A percentile compares a stretch with the other conserved stretches of the same genome.
Evolutionary conservation across 331 rosid species (phyloP).

Genomic region (Acacia concinna): DNA sequence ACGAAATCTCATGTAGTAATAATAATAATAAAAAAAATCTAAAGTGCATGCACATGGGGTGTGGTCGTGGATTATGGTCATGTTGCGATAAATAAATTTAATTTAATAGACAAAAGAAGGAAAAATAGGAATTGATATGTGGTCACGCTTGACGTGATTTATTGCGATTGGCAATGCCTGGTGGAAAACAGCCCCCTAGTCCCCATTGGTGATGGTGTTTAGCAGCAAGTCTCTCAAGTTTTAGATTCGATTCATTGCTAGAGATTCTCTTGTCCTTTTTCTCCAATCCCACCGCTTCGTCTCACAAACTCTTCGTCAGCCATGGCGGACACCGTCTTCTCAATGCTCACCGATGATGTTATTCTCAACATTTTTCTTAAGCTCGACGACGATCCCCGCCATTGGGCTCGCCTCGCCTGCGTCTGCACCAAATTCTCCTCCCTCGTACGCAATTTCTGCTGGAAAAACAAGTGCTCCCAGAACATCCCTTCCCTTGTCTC

Average conservation of each 20-base stretch:
- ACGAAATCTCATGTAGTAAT: no score
- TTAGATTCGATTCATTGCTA: background rate
- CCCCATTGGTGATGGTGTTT: background rate
- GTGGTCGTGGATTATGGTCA: background rate
- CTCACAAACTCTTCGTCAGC: background rate
- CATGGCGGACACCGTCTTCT: constrained; percentile 46
- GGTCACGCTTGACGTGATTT: no score
- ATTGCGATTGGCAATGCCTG: background rate
- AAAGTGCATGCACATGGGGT: background rate
- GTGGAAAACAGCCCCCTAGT: background rate
- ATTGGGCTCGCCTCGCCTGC: constrained; percentile 84
- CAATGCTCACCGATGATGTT: constrained; percentile 65
- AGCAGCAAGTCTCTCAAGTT: background rate
- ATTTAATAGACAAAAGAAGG: background rate
- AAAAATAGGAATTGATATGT: background rate
- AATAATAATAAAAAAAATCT: background rate
- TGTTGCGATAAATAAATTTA: background rate
- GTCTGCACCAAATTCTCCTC: constrained; percentile 68
- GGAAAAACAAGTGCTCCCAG: constrained; percentile 52
- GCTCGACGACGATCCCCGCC: constrained; percentile 79
- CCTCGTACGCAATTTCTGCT: constrained; percentile 58
- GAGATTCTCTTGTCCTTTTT: background rate
- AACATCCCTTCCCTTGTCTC: constrained; percentile 58
- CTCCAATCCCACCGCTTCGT: background rate
- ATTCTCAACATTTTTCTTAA: constrained; percentile 60